Percentiles rank a stretch among this genome's conserved stretches.
Conservation (phyloP, 2,329 filamentous ascomycete species). For the Penicillium sclerotiorum region DNA sequence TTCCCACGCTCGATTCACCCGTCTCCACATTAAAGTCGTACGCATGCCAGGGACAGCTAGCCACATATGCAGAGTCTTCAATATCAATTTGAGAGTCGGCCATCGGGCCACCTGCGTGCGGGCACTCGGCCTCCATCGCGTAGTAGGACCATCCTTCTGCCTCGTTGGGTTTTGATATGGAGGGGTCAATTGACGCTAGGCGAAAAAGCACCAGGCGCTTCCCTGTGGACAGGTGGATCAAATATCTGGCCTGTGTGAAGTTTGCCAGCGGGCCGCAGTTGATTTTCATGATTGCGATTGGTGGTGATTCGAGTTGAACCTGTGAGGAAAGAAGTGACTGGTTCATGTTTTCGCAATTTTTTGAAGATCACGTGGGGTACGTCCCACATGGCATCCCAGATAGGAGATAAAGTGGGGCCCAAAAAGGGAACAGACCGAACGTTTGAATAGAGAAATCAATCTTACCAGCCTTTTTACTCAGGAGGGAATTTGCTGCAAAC, state of each 20-base stretch:
- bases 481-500: too few relatives aligned
- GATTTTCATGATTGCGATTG: too few relatives aligned
- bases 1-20: slow-evolving; percentile 51
- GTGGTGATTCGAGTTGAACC: too few relatives aligned
- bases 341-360: too few relatives aligned
- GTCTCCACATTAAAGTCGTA: slow-evolving; percentile 56
- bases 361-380: too few relatives aligned
- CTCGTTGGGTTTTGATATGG: slow-evolving; percentile 34
- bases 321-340: too few relatives aligned
- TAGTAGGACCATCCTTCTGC: slow-evolving; percentile 50
- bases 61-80: slow-evolving; percentile 52
- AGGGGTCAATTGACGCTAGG: slow-evolving; percentile 44
- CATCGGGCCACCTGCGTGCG: slow-evolving; percentile 52
- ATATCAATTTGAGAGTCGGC: slow-evolving; percentile 50
- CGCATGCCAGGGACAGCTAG: slow-evolving; percentile 53
- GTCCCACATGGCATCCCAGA: too few relatives aligned
- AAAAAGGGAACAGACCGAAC: too few relatives aligned
- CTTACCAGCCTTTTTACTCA: too few relatives aligned
- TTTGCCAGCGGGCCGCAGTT: slow-evolving; percentile 33
- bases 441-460: too few relatives aligned
- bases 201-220: slow-evolving; percentile 52
- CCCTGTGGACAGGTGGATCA: slow-evolving; percentile 46
- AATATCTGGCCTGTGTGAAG: slow-evolving; percentile 46
- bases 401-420: too few relatives aligned
- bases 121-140: slow-evolving; percentile 53